Evolutionary conservation across 2,329 filamentous ascomycete species (phyloP).

Genomic region (Pezicula neosporulosa): DNA sequence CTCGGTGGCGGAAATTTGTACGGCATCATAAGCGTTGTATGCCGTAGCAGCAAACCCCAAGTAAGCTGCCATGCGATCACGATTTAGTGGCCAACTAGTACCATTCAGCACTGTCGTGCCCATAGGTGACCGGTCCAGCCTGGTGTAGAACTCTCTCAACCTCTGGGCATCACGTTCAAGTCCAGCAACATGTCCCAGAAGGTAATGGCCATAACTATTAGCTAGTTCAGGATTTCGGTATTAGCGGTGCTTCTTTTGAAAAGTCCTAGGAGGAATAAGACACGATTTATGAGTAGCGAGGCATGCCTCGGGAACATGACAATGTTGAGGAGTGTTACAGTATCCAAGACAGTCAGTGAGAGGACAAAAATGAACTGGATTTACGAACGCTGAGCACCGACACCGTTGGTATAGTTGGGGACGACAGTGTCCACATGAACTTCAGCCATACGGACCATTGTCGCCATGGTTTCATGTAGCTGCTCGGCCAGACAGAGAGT

Average conservation of each 20-base stretch:
- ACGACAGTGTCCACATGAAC: slow-evolving; percentile 1
- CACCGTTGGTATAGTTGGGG: slow-evolving; percentile 5
- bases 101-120: slow-evolving; percentile 2
- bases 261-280: too few species aligned
- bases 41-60: slow-evolving; percentile 2
- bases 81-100: slow-evolving; percentile 1
- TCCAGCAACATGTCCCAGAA: slow-evolving; percentile 2
- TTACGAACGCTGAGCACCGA: slow-evolving; percentile 1
- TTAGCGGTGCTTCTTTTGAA: too few species aligned
- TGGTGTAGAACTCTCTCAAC: not conserved
- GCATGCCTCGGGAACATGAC: too few species aligned
- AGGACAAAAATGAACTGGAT: too few species aligned
- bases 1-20: slow-evolving; percentile 1
- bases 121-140: slow-evolving; percentile 1
- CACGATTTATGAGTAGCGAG: too few species aligned
- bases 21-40: slow-evolving; percentile 5
- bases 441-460: slow-evolving; percentile 1
- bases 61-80: slow-evolving; percentile 1
- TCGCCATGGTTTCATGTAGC: slow-evolving; percentile 1
- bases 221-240: not conserved
- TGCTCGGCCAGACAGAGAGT: not conserved
- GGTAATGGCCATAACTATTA: slow-evolving; percentile 3
- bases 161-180: slow-evolving; percentile 2
- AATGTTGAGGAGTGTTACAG: too few species aligned
- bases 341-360: too few species aligned